A percentile compares a stretch with the other conserved stretches of the same genome.
Conservation (phyloP, 2,329 filamentous ascomycete species). For the Aspergillus sp. region DNA sequence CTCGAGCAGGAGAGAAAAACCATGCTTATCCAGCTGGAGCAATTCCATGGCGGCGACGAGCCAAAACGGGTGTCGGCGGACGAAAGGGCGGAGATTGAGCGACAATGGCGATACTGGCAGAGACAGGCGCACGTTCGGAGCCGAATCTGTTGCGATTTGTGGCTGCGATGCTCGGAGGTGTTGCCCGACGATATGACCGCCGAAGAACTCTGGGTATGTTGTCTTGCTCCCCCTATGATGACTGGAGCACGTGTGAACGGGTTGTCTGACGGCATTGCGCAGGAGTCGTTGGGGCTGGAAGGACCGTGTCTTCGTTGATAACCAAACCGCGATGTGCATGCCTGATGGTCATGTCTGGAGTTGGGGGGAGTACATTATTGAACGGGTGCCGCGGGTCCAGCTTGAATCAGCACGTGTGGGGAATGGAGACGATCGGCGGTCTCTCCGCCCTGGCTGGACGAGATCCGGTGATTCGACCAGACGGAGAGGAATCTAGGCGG, state of each 20-base stretch:
- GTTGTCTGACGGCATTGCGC: neutral
- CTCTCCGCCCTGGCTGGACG: conserved; percentile 3
- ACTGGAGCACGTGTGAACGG: neutral
- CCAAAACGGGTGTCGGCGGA: conserved; percentile 42
- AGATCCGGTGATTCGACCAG: conserved; percentile 7
- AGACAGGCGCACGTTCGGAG: conserved; percentile 39
- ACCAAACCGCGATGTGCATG: neutral
- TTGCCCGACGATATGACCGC: conserved; percentile 47
- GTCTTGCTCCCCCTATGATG: conserved; percentile 2
- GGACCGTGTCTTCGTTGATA: conserved; percentile 24
- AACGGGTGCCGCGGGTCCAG: neutral
- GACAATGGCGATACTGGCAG: conserved; percentile 47
- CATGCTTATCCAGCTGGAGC: conserved; percentile 40
- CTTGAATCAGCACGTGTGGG: neutral
- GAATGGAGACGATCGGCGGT: conserved; percentile 6
- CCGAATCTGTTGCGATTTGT: conserved; percentile 51
- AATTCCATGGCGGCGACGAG: conserved; percentile 39
- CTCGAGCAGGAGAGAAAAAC: conserved; percentile 46
- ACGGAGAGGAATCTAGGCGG: neutral
- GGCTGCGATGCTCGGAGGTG: conserved; percentile 48
- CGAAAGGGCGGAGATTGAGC: conserved; percentile 47
- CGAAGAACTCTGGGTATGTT: conserved; percentile 50
- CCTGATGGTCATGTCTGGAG: neutral
- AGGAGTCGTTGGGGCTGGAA: conserved; percentile 40
- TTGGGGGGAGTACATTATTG: neutral